phyloP scores from a whole-genome alignment of 2,329 filamentous ascomycete genomes.

The Daldinia eschscholtzii region DNA sequence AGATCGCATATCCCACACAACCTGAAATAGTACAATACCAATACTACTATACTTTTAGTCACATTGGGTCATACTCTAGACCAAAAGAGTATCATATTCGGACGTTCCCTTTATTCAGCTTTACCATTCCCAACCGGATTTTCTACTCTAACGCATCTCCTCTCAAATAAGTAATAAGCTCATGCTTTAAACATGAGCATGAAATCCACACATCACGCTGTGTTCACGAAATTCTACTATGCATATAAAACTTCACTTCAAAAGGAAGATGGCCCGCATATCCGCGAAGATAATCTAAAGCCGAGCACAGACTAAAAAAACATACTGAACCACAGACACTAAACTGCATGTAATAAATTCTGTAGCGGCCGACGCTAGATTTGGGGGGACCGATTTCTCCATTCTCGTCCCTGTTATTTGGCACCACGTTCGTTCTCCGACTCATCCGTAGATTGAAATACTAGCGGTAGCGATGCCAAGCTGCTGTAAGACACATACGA shows the following conservation, averaged over 20 bases:
- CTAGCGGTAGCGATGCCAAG: conserved; percentile 27
- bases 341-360: conserved; percentile 14
- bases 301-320: conserved; percentile 12
- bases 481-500: conserved; percentile 27
- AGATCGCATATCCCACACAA: conserved; percentile 5
- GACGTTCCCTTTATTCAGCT: conserved; percentile 5
- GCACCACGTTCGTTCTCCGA: conserved; percentile 33
- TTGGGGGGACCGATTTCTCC: conserved; percentile 28
- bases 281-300: conserved; percentile 20
- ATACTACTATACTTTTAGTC: conserved; percentile 12
- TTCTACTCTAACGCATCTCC: background rate
- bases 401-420: conserved; percentile 43
- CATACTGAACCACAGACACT: conserved; percentile 1
- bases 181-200: background rate
- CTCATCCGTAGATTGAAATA: conserved; percentile 22
- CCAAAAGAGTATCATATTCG: conserved; percentile 27
- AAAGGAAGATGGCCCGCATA: conserved; percentile 22
- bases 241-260: conserved; percentile 2
- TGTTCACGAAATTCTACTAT: background rate
- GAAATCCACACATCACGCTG: background rate
- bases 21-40: conserved; percentile 19
- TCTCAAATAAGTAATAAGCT: background rate
- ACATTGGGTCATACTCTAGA: conserved; percentile 21
- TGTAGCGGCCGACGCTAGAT: conserved; percentile 24
- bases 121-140: background rate